Percentiles rank a stretch among this genome's conserved stretches.
These are phyloP conservation scores for Ceratobasidium sp. DNA, from an alignment of 1,284 basidiomycete genomes.

Conservation along the genomic window DNA sequence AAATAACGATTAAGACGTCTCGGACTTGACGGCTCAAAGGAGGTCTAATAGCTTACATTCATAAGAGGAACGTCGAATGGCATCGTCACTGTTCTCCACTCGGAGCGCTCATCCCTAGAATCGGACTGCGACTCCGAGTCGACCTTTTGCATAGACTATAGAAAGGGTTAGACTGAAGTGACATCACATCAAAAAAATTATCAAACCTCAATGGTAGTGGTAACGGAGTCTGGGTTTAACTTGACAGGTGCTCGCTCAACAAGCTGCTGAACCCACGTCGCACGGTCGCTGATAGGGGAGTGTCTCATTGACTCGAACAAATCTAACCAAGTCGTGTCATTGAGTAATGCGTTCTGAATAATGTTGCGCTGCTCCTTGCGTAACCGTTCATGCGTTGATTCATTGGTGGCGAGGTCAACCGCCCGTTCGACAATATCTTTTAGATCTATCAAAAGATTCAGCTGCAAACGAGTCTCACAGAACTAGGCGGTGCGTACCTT, in stretches of 20 bases:
- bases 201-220: conserved; percentile 25
- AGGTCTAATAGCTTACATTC: conserved; percentile 67
- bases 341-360: conserved; percentile 22
- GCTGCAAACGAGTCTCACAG: conserved; percentile 23
- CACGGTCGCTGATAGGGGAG: conserved; percentile 1
- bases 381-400: background rate
- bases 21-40: no score
- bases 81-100: conserved; percentile 79
- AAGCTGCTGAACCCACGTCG: conserved; percentile 27
- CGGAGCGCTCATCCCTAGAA: conserved; percentile 53
- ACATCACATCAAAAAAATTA: background rate
- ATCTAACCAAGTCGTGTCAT: conserved; percentile 23
- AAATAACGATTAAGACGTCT: background rate
- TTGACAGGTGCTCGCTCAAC: conserved; percentile 37
- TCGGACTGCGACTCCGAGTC: conserved; percentile 56
- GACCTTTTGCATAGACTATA: conserved; percentile 12
- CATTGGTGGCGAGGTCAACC: background rate
- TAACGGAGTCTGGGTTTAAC: conserved; percentile 16
- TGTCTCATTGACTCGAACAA: conserved; percentile 27
- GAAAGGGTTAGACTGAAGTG: background rate
- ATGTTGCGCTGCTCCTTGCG: conserved; percentile 39
- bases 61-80: conserved; percentile 86
- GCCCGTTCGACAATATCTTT: conserved; percentile 11
- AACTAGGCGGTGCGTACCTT: conserved; percentile 65
- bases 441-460: conserved; percentile 45